Conservation (phyloP, 2,329 filamentous ascomycete species). For the Colletotrichum australisinense region DNA sequence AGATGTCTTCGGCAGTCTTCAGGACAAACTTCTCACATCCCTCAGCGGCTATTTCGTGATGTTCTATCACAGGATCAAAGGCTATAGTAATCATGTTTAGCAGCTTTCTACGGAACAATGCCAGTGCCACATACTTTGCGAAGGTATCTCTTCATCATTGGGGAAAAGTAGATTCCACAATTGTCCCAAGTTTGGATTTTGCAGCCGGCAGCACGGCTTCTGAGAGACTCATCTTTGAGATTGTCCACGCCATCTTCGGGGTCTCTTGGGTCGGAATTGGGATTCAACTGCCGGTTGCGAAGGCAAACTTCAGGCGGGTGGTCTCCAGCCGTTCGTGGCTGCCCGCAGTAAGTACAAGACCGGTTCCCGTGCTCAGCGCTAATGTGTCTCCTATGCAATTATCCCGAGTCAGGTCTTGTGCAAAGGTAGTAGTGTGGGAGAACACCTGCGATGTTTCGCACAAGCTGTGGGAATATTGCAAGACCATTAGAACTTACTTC, state of each 20-base stretch:
- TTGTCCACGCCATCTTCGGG: not conserved
- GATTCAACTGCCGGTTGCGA: not conserved
- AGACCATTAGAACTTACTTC: not conserved
- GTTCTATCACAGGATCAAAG: conserved; percentile 6
- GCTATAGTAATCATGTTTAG: not conserved
- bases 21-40: not conserved
- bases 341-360: not conserved
- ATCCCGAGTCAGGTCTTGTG: not conserved
- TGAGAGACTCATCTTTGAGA: not conserved
- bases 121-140: not conserved
- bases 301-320: not conserved
- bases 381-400: not conserved
- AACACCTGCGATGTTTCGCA: too few relatives aligned
- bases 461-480: too few relatives aligned
- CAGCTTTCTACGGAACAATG: not conserved
- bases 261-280: not conserved
- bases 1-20: too few relatives aligned
- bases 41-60: not conserved
- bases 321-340: not conserved
- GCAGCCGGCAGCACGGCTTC: not conserved
- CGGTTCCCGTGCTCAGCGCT: not conserved
- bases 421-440: not conserved
- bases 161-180: not conserved
- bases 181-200: not conserved
- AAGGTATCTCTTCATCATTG: not conserved